Evolutionary conservation across 257 asterid genomes (phyloP).

Genomic region (Echium plantagineum): DNA sequence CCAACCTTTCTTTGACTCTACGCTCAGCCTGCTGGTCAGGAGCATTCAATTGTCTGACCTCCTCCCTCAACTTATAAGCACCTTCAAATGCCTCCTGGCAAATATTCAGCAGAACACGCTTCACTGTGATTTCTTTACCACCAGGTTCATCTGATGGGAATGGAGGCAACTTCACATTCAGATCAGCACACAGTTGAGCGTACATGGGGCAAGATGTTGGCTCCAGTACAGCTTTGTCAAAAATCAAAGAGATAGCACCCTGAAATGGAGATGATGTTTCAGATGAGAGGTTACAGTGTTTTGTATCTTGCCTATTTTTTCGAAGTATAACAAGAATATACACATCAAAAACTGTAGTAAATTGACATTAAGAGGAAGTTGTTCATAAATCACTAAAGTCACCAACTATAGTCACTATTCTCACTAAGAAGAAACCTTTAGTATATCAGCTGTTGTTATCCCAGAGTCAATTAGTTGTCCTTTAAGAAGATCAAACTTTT

Average conservation of each 20-base stretch:
- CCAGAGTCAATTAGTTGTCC: conserved; percentile 96
- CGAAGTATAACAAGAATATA: conserved; percentile 4
- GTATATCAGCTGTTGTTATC: conserved; percentile 80
- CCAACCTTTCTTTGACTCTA: conserved; percentile 75
- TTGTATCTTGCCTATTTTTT: not conserved
- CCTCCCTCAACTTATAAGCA: conserved; percentile 67
- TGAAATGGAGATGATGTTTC: conserved; percentile 14
- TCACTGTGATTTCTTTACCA: conserved; percentile 83
- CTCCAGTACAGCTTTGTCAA: conserved; percentile 95
- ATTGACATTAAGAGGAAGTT: not conserved
- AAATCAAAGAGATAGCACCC: conserved; percentile 86
- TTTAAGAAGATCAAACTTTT: conserved; percentile 84
- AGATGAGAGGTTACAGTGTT: not conserved
- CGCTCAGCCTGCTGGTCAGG: conserved; percentile 79
- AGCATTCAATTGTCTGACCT: conserved; percentile 73
- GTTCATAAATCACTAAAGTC: not conserved
- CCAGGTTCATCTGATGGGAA: conserved; percentile 94
- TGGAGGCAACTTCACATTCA: conserved; percentile 70
- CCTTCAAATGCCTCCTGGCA: conserved; percentile 98
- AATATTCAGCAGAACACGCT: conserved; percentile 61
- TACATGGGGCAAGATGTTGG: conserved; percentile 96
- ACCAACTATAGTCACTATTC: not conserved
- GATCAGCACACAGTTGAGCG: conserved; percentile 81
- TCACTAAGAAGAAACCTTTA: conserved; percentile 43
- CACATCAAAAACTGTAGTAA: not conserved